These are phyloP conservation scores for Populus hybrid DNA, from an alignment of 441 rosid genomes.

Conservation along the genomic window DNA sequence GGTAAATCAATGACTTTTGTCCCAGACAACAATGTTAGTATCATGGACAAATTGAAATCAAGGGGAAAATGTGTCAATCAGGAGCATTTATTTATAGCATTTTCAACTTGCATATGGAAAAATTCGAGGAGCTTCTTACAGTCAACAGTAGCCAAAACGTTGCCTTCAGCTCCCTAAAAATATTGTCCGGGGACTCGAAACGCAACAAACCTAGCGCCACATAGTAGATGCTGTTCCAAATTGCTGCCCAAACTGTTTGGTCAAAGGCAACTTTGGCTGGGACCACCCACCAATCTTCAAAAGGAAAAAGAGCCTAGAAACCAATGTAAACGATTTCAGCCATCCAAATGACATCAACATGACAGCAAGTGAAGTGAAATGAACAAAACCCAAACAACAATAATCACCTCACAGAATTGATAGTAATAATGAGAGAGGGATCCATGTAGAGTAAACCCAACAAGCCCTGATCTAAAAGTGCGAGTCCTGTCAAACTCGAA, in stretches of 20 bases:
- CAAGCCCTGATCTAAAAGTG: constrained; percentile 86
- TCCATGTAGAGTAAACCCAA: constrained; percentile 92
- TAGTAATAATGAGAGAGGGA: constrained; percentile 93
- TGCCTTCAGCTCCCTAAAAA: constrained; percentile 56
- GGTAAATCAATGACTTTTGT: background rate
- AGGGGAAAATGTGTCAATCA: background rate
- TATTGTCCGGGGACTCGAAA: constrained; percentile 56
- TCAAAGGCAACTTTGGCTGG: constrained; percentile 92
- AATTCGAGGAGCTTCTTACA: constrained; percentile 41
- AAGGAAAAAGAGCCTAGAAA: constrained; percentile 79
- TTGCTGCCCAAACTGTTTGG: constrained; percentile 82
- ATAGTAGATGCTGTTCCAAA: constrained; percentile 88
- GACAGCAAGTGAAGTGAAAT: constrained; percentile 12
- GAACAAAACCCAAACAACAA: constrained; percentile 9
- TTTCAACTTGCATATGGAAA: constrained; percentile 1
- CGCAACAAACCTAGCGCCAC: constrained; percentile 66
- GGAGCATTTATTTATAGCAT: too few relatives aligned
- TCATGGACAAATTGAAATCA: background rate
- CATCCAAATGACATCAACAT: constrained; percentile 3
- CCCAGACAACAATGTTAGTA: background rate
- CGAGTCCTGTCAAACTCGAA: constrained; percentile 75
- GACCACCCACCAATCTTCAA: constrained; percentile 86
- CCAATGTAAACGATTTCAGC: constrained; percentile 24
- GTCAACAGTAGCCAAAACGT: constrained; percentile 89
- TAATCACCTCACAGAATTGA: constrained; percentile 79